Conservation (phyloP, 805 yeast genomes). For the Pichia membranifaciens region DNA sequence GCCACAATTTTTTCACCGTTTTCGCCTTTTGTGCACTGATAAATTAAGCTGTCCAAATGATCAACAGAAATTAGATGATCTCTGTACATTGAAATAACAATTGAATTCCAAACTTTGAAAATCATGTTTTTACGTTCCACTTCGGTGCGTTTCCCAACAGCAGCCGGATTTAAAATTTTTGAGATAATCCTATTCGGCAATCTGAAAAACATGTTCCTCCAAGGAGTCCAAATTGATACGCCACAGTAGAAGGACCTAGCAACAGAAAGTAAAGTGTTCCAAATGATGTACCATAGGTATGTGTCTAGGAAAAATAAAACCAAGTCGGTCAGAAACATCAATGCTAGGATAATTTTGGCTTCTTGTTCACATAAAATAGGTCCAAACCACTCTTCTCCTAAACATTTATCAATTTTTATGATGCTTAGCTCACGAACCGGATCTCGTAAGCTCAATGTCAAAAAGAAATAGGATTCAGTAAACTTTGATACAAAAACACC, state of each 20-base stretch:
- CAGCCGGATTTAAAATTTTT: conserved; percentile 50
- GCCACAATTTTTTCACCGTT: conserved; percentile 40
- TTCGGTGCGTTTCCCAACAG: conserved; percentile 27
- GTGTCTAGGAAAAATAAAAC: conserved; percentile 74
- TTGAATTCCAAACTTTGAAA: conserved; percentile 77
- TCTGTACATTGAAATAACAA: conserved; percentile 75
- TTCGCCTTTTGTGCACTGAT: conserved; percentile 39
- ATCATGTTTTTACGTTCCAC: conserved; percentile 48
- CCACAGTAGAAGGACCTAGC: conserved; percentile 64
- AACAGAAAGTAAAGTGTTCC: conserved; percentile 71
- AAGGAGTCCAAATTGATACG: conserved; percentile 81
- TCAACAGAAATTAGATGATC: conserved; percentile 74
- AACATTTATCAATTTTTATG: conserved; percentile 50
- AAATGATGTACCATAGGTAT: conserved; percentile 77
- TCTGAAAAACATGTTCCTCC: conserved; percentile 74
- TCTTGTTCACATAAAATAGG: conserved; percentile 48
- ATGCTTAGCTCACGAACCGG: conserved; percentile 64
- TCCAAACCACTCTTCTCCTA: conserved; percentile 57
- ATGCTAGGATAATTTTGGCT: conserved; percentile 46
- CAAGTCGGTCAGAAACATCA: conserved; percentile 57
- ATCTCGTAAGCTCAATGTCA: conserved; percentile 65
- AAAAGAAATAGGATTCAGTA: conserved; percentile 71
- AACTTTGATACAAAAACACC: conserved; percentile 64
- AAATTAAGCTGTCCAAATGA: conserved; percentile 60
- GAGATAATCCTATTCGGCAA: conserved; percentile 72